These are phyloP conservation scores for Pinus taeda DNA, from an alignment of 75 land plant genomes.

Conservation along the genomic window DNA sequence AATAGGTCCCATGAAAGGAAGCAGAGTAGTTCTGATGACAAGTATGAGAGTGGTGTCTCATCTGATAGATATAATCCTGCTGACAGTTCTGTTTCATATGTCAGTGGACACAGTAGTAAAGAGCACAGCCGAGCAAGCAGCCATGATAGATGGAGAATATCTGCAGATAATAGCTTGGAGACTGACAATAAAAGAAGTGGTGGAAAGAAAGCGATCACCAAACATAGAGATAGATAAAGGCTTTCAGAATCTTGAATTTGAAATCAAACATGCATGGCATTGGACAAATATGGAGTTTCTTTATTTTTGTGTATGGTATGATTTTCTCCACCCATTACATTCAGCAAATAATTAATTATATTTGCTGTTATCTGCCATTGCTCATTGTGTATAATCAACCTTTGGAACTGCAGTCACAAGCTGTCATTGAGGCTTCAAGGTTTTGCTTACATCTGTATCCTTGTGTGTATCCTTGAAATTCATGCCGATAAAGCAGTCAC, in stretches of 20 bases:
- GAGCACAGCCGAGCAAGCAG: background rate
- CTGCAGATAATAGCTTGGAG: too few relatives aligned
- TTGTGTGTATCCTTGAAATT: conserved; percentile 54
- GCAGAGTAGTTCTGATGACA: conserved; percentile 24
- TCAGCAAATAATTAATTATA: background rate
- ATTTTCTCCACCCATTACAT: background rate
- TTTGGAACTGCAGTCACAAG: conserved; percentile 36
- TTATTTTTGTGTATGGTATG: background rate
- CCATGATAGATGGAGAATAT: background rate
- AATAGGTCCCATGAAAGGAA: background rate
- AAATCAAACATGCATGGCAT: too few relatives aligned
- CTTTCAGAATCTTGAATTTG: background rate
- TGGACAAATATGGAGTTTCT: background rate
- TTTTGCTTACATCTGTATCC: conserved; percentile 45
- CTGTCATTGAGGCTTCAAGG: conserved; percentile 29
- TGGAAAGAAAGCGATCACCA: background rate
- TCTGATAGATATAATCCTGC: conserved; percentile 13
- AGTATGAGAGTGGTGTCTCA: conserved; percentile 40
- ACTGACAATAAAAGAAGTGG: background rate
- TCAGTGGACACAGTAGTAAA: background rate
- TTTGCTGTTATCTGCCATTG: background rate
- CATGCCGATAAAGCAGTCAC: background rate
- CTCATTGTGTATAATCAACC: conserved; percentile 8
- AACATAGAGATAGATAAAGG: background rate
- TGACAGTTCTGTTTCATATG: conserved; percentile 5